Evolutionary conservation across 2,329 filamentous ascomycete genomes (phyloP).

Genomic region (Colletotrichum sp.): DNA sequence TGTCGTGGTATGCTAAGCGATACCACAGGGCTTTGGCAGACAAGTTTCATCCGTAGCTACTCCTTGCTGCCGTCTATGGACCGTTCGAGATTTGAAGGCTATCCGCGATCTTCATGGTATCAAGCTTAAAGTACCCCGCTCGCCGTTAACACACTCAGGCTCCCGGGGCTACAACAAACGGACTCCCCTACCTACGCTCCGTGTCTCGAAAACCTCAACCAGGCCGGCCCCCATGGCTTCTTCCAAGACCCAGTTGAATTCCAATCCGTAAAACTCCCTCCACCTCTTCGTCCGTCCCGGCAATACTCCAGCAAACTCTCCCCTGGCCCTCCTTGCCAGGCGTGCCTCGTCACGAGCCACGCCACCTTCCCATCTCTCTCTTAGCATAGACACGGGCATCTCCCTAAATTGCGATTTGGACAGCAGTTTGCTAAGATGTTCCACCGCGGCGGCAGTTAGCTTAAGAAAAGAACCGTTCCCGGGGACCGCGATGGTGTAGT

Average conservation of each 20-base stretch:
- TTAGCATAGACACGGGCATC: slow-evolving; percentile 64
- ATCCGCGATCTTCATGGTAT: not conserved
- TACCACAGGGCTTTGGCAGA: not conserved
- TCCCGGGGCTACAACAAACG: slow-evolving; percentile 42
- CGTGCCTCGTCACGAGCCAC: slow-evolving; percentile 51
- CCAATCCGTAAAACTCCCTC: slow-evolving; percentile 72
- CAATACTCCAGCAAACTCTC: slow-evolving; percentile 61
- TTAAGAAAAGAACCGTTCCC: slow-evolving; percentile 72
- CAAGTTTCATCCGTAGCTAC: not conserved
- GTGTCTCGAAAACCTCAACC: slow-evolving; percentile 77
- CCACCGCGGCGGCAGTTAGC: slow-evolving; percentile 64
- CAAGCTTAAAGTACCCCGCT: not conserved
- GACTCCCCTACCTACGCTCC: slow-evolving; percentile 73
- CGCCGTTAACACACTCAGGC: not conserved
- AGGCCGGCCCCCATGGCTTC: slow-evolving; percentile 74
- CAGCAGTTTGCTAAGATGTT: slow-evolving; percentile 66
- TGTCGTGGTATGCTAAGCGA: not conserved
- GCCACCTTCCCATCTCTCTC: slow-evolving; percentile 75
- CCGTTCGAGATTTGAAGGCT: not conserved
- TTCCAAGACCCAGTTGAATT: slow-evolving; percentile 74
- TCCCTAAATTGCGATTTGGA: slow-evolving; percentile 66
- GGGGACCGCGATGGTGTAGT: slow-evolving; percentile 67
- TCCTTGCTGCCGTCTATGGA: not conserved
- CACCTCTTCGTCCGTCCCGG: slow-evolving; percentile 71
- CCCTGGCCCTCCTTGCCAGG: slow-evolving; percentile 55